A percentile compares a stretch with the other conserved stretches of the same genome.
phyloP scores from a whole-genome alignment of 2,329 filamentous ascomycete genomes.

The Chaetomium sp. region DNA sequence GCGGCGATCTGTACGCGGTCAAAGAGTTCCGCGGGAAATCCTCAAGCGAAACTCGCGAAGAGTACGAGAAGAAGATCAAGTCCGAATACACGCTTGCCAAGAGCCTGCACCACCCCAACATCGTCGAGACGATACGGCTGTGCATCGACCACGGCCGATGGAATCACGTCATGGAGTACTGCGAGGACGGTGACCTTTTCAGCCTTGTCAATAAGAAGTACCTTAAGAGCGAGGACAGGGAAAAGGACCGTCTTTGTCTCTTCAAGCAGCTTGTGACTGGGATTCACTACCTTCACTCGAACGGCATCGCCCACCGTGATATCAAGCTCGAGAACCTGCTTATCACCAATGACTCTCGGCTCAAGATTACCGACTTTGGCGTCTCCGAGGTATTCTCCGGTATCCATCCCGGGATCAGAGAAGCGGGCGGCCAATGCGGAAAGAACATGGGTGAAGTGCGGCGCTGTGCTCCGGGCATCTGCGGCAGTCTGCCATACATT shows the following conservation, averaged over 20 bases:
- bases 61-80: slow-evolving; percentile 85
- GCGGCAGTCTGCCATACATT: slow-evolving; percentile 80
- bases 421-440: slow-evolving; percentile 66
- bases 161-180: slow-evolving; percentile 94
- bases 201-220: slow-evolving; percentile 65
- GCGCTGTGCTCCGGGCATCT: slow-evolving; percentile 71
- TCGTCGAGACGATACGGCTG: slow-evolving; percentile 71
- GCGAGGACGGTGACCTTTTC: slow-evolving; percentile 74
- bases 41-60: slow-evolving; percentile 59
- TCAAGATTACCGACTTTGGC: slow-evolving; percentile 90
- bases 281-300: slow-evolving; percentile 70
- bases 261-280: slow-evolving; percentile 87
- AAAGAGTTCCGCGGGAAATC: slow-evolving; percentile 79
- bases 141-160: slow-evolving; percentile 69
- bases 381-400: slow-evolving; percentile 81
- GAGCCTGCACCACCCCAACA: slow-evolving; percentile 78
- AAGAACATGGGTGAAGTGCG: slow-evolving; percentile 65
- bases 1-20: slow-evolving; percentile 68
- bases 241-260: slow-evolving; percentile 68
- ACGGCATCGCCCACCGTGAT: slow-evolving; percentile 85
- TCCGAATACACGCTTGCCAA: slow-evolving; percentile 85
- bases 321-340: slow-evolving; percentile 87
- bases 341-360: slow-evolving; percentile 68
- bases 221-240: slow-evolving; percentile 57
- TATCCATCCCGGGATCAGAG: slow-evolving; percentile 69